Percentiles rank a stretch among this genome's conserved stretches.
Conservation (phyloP, 129 eudicot genomes). For the Pittosporum tobira region DNA sequence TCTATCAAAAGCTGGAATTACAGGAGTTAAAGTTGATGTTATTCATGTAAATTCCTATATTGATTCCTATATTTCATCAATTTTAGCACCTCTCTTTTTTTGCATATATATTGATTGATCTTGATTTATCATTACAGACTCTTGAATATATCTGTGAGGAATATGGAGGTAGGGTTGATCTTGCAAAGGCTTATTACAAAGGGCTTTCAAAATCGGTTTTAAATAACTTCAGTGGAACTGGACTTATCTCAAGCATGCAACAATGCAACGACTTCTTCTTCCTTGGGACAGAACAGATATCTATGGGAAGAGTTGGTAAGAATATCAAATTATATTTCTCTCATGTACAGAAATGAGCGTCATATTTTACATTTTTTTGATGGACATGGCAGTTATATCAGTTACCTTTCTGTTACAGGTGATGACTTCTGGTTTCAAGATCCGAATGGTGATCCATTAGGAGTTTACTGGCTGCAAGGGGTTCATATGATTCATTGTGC, state of each 20-base stretch:
- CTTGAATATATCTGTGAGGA: conserved; percentile 43
- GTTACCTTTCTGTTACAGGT: conserved; percentile 15
- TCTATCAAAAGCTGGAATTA: conserved; percentile 35
- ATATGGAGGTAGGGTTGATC: conserved; percentile 52
- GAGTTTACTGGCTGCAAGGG: conserved; percentile 52
- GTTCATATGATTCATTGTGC: conserved; percentile 55
- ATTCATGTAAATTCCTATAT: conserved; percentile 38
- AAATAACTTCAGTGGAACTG: conserved; percentile 45
- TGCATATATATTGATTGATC: not conserved
- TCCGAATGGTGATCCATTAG: conserved; percentile 51
- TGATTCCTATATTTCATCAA: not conserved
- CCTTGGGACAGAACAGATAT: conserved; percentile 48
- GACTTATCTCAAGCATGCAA: conserved; percentile 51
- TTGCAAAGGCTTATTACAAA: conserved; percentile 43
- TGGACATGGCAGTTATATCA: not conserved
- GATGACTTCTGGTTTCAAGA: conserved; percentile 68
- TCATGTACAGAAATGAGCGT: no score
- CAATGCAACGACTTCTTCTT: conserved; percentile 60
- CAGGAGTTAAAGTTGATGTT: conserved; percentile 55
- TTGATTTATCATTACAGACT: conserved; percentile 8
- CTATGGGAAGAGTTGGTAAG: conserved; percentile 57
- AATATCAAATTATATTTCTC: not conserved
- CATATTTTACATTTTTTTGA: no score
- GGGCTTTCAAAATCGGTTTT: conserved; percentile 36
- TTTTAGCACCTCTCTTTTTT: not conserved